Evolutionary conservation across 148 eudicot species (phyloP).

Genomic region (Limonium bicolor): DNA sequence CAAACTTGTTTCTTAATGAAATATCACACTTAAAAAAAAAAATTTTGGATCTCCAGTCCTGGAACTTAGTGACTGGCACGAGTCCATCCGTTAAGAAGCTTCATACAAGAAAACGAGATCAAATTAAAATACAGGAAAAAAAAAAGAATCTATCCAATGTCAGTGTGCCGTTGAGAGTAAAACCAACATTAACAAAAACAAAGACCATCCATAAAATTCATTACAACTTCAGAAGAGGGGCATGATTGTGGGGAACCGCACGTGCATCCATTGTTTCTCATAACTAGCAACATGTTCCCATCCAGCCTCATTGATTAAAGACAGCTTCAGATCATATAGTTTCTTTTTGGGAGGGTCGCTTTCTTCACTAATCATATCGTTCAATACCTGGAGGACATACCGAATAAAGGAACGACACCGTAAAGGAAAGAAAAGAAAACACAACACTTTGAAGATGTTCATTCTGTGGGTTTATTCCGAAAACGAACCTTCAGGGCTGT

Average conservation of each 20-base stretch:
- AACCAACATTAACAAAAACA: no score
- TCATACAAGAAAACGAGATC: no score
- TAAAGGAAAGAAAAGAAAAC: not conserved
- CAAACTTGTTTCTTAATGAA: no score
- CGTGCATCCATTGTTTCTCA: conserved; percentile 79
- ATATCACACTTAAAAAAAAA: no score
- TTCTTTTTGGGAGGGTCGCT: conserved; percentile 67
- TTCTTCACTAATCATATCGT: conserved; percentile 56
- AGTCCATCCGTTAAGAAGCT: no score
- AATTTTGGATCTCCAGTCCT: no score
- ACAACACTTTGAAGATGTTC: not conserved
- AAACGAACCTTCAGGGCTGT: conserved; percentile 73
- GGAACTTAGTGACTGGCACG: no score
- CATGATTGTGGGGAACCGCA: conserved; percentile 57
- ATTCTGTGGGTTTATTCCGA: not conserved
- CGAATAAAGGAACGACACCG: not conserved
- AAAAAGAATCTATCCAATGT: no score
- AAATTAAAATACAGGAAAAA: no score
- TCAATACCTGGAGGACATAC: conserved; percentile 31
- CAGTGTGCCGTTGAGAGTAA: no score
- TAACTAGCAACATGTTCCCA: conserved; percentile 71
- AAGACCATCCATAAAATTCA: no score
- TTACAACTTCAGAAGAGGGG: conserved; percentile 68
- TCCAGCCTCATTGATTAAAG: conserved; percentile 61
- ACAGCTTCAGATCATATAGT: conserved; percentile 58